A percentile compares a stretch with the other conserved stretches of the same genome.
phyloP scores from a whole-genome alignment of 2,329 filamentous ascomycete species.

The Cryphonectria radicalis region DNA sequence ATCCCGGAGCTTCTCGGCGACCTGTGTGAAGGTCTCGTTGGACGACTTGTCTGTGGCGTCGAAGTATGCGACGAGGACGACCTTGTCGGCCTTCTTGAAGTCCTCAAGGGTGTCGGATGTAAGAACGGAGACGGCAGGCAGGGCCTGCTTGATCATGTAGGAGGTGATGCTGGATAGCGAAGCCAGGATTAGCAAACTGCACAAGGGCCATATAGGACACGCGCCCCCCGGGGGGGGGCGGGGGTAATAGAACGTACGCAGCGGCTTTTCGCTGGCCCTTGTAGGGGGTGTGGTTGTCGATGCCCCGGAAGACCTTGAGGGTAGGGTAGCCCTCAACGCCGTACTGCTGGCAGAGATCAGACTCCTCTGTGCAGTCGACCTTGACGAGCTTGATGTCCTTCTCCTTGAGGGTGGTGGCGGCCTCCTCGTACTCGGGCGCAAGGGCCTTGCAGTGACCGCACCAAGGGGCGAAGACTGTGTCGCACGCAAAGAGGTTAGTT shows the following conservation, averaged over 20 bases:
- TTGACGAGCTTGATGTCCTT: conserved; percentile 86
- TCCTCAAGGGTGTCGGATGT: conserved; percentile 84
- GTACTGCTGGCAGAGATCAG: conserved; percentile 85
- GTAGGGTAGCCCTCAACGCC: conserved; percentile 98
- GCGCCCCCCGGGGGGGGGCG: no score
- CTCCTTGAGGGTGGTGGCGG: conserved; percentile 81
- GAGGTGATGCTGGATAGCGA: conserved; percentile 59
- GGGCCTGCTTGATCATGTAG: conserved; percentile 98
- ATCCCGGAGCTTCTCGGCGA: conserved; percentile 80
- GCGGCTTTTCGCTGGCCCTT: conserved; percentile 86
- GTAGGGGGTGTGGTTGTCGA: conserved; percentile 81
- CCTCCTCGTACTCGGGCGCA: conserved; percentile 87
- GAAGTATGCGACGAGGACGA: conserved; percentile 90
- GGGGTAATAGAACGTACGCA: conserved; percentile 53
- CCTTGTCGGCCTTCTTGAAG: conserved; percentile 98
- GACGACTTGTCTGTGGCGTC: conserved; percentile 79
- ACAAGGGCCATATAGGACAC: background rate
- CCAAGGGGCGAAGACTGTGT: conserved; percentile 91
- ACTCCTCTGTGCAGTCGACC: conserved; percentile 94
- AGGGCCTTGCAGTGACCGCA: conserved; percentile 99
- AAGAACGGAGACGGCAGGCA: conserved; percentile 87
- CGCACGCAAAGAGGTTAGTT: background rate
- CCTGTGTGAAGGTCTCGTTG: conserved; percentile 79
- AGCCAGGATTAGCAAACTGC: conserved; percentile 12
- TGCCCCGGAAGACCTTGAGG: conserved; percentile 96